Evolutionary conservation across 176 grass and related monocot genomes (phyloP), one percentile per base, ranked within the genome.

Genomic region (Oryza australiensis): DNA sequence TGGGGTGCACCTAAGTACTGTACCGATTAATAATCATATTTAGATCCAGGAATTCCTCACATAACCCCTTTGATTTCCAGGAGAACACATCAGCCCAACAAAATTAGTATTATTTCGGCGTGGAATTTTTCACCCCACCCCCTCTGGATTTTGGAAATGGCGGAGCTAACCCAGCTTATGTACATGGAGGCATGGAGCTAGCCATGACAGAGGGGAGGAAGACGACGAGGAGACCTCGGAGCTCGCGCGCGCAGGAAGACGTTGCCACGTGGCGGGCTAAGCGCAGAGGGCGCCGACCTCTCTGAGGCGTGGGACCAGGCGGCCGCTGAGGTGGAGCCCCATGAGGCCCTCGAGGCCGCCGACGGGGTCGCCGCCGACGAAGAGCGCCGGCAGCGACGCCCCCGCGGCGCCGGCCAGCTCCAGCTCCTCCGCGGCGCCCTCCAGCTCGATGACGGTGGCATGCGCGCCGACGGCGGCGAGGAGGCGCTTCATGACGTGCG

Each of bases 291-390:
- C 88, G 67, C 88, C 88, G 16, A 68, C 73, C 67, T 86, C 88
- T 11, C 67, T n/a, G 73, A 90, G 88, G 6, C 83, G 35, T 0
- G 88, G 88, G n/a, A 78, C 88, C 9, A 89, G 88, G 24, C 66
- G 80, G 0, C 91, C 96, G 48, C 92, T 89, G 80, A 99, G 93
- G 85, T 99, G 96, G 80, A 99, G 89, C 0, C 62, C 87, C 96
- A 99, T 92, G 82, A 99, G 87, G 0, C 93, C 93, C 87, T 99
- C 96, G 57, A 99, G 89, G 0, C 96, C 96, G 2, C 96, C 96
- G 10, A 99, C 89, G 0, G 93, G 89, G 0, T 62, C 85, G 26
- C 96, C 96, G 34, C 96, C 96, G 3, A 99, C 83, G 80, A 95
- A 99, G 28, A 99, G 83, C 9, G 93, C 93, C 1, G 96, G 96